Base-by-base conservation (phyloP, 192 early-diverging fungal genomes). In the Coemansia sp. region DNA sequence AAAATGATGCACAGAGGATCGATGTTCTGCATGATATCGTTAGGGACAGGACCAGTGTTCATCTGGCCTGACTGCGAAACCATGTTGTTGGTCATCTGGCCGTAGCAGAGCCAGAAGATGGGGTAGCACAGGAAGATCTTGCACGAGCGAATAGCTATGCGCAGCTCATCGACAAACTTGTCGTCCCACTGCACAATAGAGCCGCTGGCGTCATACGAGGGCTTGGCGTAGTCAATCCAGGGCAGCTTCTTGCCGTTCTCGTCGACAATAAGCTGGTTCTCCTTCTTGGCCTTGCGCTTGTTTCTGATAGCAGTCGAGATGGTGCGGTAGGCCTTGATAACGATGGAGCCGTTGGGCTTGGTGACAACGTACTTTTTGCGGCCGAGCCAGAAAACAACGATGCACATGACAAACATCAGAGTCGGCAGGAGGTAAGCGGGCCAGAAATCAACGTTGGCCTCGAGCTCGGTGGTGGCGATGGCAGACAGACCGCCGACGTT, bases 101-200 rank as follows among this genome's bases (percentile, higher is more conserved):
- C 79, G 68, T 88, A 88, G 66, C 87, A 86, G 36, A 89, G 82
- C 91, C 89, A 92, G 81, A 86, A 92, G 66, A 92, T 60, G 2
- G 91, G 91, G 72, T 77, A 92, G 71, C 84, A 88, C 36, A 84
- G 71, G 72, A 91, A 91, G 45, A 92, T 85, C 57, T 77, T 77
- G 81, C 89, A 90, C 33, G 89, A 87, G 54, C 84, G 76, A 34
- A 90, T 60, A 1, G 85, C 77, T 33, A 78, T 68, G 31, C 75
- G 74, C 62, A 90, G 83, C 66, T 92, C 89, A 55, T 88, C 86
- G 48, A 92, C 83, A 61, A 92, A 92, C 54, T 76, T 72, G 80
- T 91, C 89, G 54, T 89, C 84, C 89, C 89, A 92, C 55, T 76
- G 84, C 25, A 84, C 42, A 4, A 34, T 31, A 11, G 36, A 20